phyloP scores from a whole-genome alignment of 1,139 yeast species.

The Zygoascus meyerae region DNA sequence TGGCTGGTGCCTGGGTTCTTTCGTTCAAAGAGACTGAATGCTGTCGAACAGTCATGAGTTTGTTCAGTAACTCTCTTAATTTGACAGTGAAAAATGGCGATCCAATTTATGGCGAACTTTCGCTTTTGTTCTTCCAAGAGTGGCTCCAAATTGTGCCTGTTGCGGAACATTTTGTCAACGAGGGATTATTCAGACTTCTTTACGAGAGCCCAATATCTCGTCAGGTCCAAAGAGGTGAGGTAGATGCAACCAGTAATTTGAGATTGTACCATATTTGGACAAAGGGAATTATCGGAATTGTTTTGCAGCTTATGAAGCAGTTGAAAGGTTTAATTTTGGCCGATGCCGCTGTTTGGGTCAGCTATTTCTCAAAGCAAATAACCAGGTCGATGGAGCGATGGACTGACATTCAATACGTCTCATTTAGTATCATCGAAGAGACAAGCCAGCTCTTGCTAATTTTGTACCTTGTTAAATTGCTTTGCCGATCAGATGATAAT shows the following conservation, averaged over 20 bases:
- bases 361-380: slow-evolving; percentile 62
- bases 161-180: slow-evolving; percentile 59
- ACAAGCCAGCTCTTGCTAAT: slow-evolving; percentile 71
- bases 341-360: slow-evolving; percentile 59
- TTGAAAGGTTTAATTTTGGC: slow-evolving; percentile 61
- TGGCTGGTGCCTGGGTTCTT: slow-evolving; percentile 37
- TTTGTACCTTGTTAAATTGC: slow-evolving; percentile 46
- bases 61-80: slow-evolving; percentile 64
- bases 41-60: slow-evolving; percentile 53
- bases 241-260: slow-evolving; percentile 46
- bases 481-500: slow-evolving; percentile 37
- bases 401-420: slow-evolving; percentile 59
- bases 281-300: slow-evolving; percentile 68
- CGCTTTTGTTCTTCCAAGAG: slow-evolving; percentile 65
- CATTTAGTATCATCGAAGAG: slow-evolving; percentile 65
- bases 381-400: slow-evolving; percentile 58
- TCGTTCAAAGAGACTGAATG: slow-evolving; percentile 56
- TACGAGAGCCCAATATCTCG: slow-evolving; percentile 70
- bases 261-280: slow-evolving; percentile 73
- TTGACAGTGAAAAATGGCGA: slow-evolving; percentile 51
- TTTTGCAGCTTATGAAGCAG: slow-evolving; percentile 52
- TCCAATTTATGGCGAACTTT: slow-evolving; percentile 64
- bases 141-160: slow-evolving; percentile 56
- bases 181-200: slow-evolving; percentile 64
- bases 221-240: slow-evolving; percentile 59